These are phyloP conservation scores for Evansstolkia leycettana DNA, from an alignment of 495 filamentous ascomycete species.

Conservation along the genomic window DNA sequence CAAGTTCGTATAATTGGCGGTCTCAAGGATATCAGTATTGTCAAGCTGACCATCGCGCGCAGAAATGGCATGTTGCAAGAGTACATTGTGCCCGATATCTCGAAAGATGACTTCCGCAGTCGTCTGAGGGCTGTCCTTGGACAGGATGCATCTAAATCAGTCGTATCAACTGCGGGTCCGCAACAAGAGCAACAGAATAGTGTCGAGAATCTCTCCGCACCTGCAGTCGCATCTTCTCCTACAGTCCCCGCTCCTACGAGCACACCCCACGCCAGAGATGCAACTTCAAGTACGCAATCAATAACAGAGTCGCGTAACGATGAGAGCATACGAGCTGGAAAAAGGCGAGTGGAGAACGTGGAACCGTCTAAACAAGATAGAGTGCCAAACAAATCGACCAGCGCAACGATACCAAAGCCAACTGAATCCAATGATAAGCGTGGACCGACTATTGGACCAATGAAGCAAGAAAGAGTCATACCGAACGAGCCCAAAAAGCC, in stretches of 20 bases:
- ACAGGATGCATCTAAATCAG: slow-evolving; percentile 1
- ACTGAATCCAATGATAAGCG: slow-evolving; percentile 3
- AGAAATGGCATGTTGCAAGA: slow-evolving; percentile 52
- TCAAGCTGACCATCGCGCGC: neutral
- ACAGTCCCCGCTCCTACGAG: neutral
- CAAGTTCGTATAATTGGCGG: slow-evolving; percentile 36
- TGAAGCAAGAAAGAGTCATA: neutral
- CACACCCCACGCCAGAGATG: neutral
- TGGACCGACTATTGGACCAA: neutral
- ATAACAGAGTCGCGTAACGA: neutral
- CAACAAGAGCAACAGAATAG: neutral
- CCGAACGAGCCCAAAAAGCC: slow-evolving; percentile 4
- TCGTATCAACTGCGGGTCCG: neutral
- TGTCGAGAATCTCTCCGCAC: neutral
- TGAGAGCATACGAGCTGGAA: neutral
- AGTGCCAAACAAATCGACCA: neutral
- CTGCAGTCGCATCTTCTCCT: neutral
- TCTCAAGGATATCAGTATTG: no score
- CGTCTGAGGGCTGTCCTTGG: slow-evolving; percentile 32
- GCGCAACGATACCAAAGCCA: neutral
- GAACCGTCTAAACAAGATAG: neutral
- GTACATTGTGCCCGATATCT: slow-evolving; percentile 46
- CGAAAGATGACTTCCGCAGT: slow-evolving; percentile 43
- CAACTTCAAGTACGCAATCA: slow-evolving; percentile 2
- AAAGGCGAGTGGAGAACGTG: neutral